Percentiles rank a stretch among this genome's conserved stretches.
phyloP scores from a whole-genome alignment of 176 grass and related monocot genomes.

The Cenchrus americanus region DNA sequence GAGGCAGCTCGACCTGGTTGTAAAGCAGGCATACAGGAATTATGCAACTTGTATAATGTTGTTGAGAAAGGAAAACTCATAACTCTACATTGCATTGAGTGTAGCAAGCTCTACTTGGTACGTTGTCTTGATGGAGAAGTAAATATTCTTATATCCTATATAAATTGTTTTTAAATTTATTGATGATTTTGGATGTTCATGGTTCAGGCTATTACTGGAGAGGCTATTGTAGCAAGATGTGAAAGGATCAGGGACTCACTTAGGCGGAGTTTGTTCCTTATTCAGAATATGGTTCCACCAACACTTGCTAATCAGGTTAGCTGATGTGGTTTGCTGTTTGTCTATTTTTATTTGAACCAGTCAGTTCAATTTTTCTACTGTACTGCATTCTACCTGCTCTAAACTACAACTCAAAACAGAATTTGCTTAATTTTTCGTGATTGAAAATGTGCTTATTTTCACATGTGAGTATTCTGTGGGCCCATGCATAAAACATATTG shows the following conservation, averaged over 20 bases:
- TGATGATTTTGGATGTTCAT: slow-evolving; percentile 39
- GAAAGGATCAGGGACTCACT: slow-evolving; percentile 69
- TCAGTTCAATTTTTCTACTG: slow-evolving; percentile 8
- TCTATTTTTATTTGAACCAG: not conserved
- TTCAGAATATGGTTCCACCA: slow-evolving; percentile 84
- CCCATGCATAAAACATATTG: slow-evolving; percentile 17
- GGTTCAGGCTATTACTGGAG: slow-evolving; percentile 80
- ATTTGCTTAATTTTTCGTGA: not conserved
- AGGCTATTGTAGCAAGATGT: slow-evolving; percentile 68
- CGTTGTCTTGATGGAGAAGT: slow-evolving; percentile 24
- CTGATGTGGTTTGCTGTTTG: slow-evolving; percentile 35
- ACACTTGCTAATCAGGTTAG: slow-evolving; percentile 71
- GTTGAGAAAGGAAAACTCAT: slow-evolving; percentile 83
- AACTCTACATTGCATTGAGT: slow-evolving; percentile 71
- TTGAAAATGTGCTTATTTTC: slow-evolving; percentile 7
- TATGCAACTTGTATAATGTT: slow-evolving; percentile 81
- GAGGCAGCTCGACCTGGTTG: slow-evolving; percentile 83
- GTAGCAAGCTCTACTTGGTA: slow-evolving; percentile 98
- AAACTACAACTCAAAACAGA: not conserved
- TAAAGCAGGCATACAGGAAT: slow-evolving; percentile 79
- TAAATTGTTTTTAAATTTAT: not conserved
- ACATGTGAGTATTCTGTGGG: not conserved
- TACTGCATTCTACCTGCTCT: not conserved
- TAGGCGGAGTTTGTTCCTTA: slow-evolving; percentile 66
- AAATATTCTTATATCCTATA: slow-evolving; percentile 35